A percentile compares a stretch with the other conserved stretches of the same genome.
These are phyloP conservation scores for Phoma sp. DNA, from an alignment of 2,329 filamentous ascomycete genomes.

Conservation along the genomic window DNA sequence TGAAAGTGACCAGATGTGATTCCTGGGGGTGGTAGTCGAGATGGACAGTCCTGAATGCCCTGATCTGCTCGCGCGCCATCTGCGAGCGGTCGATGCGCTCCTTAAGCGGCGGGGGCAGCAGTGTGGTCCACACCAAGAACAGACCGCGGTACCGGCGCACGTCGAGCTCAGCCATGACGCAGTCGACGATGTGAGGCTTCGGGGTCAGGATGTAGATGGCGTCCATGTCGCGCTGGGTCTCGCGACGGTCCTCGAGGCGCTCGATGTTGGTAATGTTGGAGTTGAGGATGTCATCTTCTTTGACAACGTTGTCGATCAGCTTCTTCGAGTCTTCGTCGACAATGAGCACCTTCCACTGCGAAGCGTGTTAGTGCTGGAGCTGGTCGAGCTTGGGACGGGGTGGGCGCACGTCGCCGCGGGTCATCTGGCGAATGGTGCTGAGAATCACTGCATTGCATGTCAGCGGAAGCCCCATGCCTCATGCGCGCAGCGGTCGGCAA, in stretches of 20 bases:
- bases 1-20: slow-evolving; percentile 87
- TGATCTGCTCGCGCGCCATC: slow-evolving; percentile 73
- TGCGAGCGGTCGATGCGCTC: slow-evolving; percentile 76
- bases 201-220: slow-evolving; percentile 92
- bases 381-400: slow-evolving; percentile 13
- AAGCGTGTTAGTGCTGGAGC: slow-evolving; percentile 35
- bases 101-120: slow-evolving; percentile 72
- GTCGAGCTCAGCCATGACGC: slow-evolving; percentile 90
- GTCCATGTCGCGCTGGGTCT: slow-evolving; percentile 86
- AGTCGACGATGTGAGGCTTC: slow-evolving; percentile 87
- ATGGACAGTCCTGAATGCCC: slow-evolving; percentile 80
- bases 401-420: slow-evolving; percentile 74
- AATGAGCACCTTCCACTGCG: slow-evolving; percentile 94
- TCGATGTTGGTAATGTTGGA: slow-evolving; percentile 97
- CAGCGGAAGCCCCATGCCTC: slow-evolving; percentile 10
- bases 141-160: slow-evolving; percentile 78
- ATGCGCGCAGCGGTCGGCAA: slow-evolving; percentile 2
- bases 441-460: slow-evolving; percentile 66
- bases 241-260: slow-evolving; percentile 84
- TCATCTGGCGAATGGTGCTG: slow-evolving; percentile 76
- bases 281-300: slow-evolving; percentile 96
- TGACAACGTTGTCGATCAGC: slow-evolving; percentile 87
- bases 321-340: slow-evolving; percentile 83
- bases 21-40: slow-evolving; percentile 91
- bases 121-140: slow-evolving; percentile 85